Conservation (phyloP, 805 yeast genomes). For the Kodamaea nitidulidarum region DNA sequence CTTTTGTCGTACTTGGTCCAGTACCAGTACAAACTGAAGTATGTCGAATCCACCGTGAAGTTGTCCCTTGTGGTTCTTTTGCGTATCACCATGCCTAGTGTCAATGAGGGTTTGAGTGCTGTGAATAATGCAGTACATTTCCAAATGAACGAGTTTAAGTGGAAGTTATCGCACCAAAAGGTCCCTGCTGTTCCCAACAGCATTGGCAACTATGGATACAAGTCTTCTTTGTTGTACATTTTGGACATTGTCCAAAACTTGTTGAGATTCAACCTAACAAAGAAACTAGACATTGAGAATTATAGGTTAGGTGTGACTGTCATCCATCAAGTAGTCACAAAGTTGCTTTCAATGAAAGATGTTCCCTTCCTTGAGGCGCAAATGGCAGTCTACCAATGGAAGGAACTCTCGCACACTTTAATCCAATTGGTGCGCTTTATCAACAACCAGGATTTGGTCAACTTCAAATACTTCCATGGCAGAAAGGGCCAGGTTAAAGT, state of each 20-base stretch:
- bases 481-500: constrained; percentile 13
- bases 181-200: constrained; percentile 30
- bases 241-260: constrained; percentile 28
- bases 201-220: constrained; percentile 19
- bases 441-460: constrained; percentile 16
- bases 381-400: constrained; percentile 20
- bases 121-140: constrained; percentile 12
- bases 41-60: constrained; percentile 23
- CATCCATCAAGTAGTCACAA: constrained; percentile 21
- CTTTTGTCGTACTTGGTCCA: constrained; percentile 35
- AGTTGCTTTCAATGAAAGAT: constrained; percentile 14
- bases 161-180: constrained; percentile 42
- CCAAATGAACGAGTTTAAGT: constrained; percentile 33
- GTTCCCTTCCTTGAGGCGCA: constrained; percentile 22
- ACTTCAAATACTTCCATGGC: constrained; percentile 15
- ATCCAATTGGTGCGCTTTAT: constrained; percentile 30
- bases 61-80: constrained; percentile 25
- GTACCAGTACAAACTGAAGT: constrained; percentile 30
- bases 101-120: constrained; percentile 2
- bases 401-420: constrained; percentile 29
- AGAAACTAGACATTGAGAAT: constrained; percentile 29
- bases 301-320: constrained; percentile 25
- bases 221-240: constrained; percentile 30
- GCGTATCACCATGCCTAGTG: constrained; percentile 19
- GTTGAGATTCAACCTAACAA: constrained; percentile 36